Conservation (phyloP, 345 rosid genomes). For the Physaria fendleri region DNA sequence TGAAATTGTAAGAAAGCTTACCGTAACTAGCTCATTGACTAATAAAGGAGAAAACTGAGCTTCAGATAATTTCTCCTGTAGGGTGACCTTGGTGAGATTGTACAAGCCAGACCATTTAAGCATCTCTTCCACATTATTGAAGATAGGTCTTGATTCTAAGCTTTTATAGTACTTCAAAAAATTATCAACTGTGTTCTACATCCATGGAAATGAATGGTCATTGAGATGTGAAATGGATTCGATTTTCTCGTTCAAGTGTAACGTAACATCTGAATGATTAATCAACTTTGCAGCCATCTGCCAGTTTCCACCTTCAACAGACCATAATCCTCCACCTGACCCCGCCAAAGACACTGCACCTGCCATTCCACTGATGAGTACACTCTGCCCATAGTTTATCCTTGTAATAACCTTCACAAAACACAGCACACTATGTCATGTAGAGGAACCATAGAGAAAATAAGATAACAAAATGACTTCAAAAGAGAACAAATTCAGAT, state of each 20-base stretch:
- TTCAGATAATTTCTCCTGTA: constrained; percentile 49
- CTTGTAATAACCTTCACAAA: too few species aligned
- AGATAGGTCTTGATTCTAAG: constrained; percentile 57
- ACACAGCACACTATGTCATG: too few species aligned
- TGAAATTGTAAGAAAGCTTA: constrained; percentile 30
- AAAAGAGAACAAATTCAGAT: neutral
- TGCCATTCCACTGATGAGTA: too few species aligned
- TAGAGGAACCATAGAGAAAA: neutral
- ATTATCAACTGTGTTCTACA: constrained; percentile 50
- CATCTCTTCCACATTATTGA: constrained; percentile 80
- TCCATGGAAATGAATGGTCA: constrained; percentile 26
- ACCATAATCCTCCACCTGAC: too few species aligned
- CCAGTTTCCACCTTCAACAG: too few species aligned
- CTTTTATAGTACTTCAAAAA: constrained; percentile 76
- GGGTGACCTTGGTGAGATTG: constrained; percentile 55
- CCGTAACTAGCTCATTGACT: constrained; percentile 65
- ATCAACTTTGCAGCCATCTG: too few species aligned
- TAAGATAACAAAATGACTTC: neutral
- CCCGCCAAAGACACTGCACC: too few species aligned
- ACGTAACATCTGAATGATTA: too few species aligned
- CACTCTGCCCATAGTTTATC: too few species aligned
- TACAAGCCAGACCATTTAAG: constrained; percentile 80
- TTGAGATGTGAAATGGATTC: too few species aligned
- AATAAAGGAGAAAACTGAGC: constrained; percentile 48
- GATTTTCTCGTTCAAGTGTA: too few species aligned